Percentiles rank a stretch among this genome's conserved stretches.
Conservation (phyloP, 208 protist genomes). For the Leishmania tarentolae region DNA sequence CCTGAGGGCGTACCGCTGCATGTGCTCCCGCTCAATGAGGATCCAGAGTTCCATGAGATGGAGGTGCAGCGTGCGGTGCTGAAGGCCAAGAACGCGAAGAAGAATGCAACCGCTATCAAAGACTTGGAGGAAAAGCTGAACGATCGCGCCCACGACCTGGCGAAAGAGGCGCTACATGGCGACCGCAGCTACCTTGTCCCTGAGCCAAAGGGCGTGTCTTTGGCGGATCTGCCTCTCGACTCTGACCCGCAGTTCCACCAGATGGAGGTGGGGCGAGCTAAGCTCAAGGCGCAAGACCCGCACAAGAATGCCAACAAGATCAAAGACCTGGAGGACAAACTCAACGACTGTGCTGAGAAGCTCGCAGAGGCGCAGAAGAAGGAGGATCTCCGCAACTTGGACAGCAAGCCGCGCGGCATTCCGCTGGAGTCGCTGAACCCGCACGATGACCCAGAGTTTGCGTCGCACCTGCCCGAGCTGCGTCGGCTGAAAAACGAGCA, state of each 20-base stretch:
- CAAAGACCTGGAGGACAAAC: conserved; percentile 56
- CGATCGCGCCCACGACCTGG: conserved; percentile 69
- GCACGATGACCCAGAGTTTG: conserved; percentile 63
- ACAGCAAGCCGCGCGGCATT: conserved; percentile 63
- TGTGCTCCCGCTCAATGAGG: conserved; percentile 63
- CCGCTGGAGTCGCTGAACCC: conserved; percentile 58
- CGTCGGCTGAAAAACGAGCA: conserved; percentile 67
- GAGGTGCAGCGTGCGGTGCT: conserved; percentile 70
- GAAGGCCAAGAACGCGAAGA: conserved; percentile 48
- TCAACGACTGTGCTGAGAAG: conserved; percentile 67
- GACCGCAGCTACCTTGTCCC: conserved; percentile 72
- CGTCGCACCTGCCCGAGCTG: conserved; percentile 57
- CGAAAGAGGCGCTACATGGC: conserved; percentile 48
- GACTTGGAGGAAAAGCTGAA: conserved; percentile 66
- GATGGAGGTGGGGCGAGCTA: conserved; percentile 74
- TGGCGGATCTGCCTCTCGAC: conserved; percentile 72
- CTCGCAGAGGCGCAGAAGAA: conserved; percentile 55
- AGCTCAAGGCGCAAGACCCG: conserved; percentile 69
- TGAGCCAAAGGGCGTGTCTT: conserved; percentile 64
- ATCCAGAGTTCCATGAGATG: conserved; percentile 70
- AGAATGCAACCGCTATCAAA: conserved; percentile 53
- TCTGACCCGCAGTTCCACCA: conserved; percentile 56
- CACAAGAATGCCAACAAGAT: conserved; percentile 54
- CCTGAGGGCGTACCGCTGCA: conserved; percentile 70
- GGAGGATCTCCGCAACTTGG: conserved; percentile 61